Evolutionary conservation across 768 basidiomycete species (phyloP), one percentile per base, ranked within the genome.

Genomic region (Mycena rebaudengoi): DNA sequence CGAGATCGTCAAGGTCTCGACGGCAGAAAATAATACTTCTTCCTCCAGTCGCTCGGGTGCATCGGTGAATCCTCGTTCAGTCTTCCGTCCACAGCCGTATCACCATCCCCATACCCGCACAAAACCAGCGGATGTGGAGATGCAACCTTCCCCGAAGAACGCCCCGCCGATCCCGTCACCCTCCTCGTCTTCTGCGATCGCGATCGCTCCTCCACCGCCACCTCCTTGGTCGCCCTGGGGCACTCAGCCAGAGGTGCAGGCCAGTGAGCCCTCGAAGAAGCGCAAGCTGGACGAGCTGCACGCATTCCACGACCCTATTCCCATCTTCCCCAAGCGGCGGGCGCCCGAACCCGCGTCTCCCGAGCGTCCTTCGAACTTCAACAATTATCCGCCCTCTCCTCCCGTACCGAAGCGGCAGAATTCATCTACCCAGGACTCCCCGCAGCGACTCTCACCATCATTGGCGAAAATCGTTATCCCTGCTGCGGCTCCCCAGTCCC

Each of bases 1-100:
- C 8, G 91, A 94, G 48, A 86, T 94, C 16, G 82, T 91, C 53
- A 78, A 79, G 37, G 80, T 81, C 52, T 46, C 55, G 7, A 57
- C 44, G 20, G 14, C 39, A n/a, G 61, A 63, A 13, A 48, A 35
- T n/a, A 51, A 14, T 21, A 30, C 49, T 25, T 57, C 55, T 14
- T 49, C 46, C 8, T 48, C 52, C 25, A 16, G 14, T 30, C 37
- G 50, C 54, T 10, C 29, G 33, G 2, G 63, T 59, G 20, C 62
- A 55, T 18, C 35, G 56, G 2, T n/a, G n/a, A n/a, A n/a, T n/a
- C n/a, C 63, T 16, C 67, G 61, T 35, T 21, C 55, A 14, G 25
- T 65, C 13, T 68, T 59, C 46, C 49, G 54, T 7, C 67, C 64
- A 8, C 58, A 59, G 14, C 67, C 67, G 3, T 65, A 68, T n/a